Evolutionary conservation across 352 stramenopile genomes (phyloP).

Genomic region (Globisporangium cystogenes): DNA sequence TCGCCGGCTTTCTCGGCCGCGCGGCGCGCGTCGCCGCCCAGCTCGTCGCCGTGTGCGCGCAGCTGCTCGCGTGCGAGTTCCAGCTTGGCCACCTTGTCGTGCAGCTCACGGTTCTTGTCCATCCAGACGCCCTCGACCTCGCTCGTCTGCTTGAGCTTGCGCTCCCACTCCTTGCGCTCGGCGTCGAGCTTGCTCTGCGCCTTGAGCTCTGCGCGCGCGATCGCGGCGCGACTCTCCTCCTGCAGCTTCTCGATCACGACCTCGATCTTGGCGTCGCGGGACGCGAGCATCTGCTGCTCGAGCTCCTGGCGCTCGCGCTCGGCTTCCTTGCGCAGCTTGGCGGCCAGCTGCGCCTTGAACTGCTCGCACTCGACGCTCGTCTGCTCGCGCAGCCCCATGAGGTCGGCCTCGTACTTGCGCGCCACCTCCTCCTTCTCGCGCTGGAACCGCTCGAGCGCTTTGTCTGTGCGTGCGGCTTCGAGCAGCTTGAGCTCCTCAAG

Average conservation of each 20-base stretch:
- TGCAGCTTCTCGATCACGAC: slow-evolving; percentile 79
- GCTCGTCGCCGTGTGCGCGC: slow-evolving; percentile 37
- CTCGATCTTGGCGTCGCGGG: slow-evolving; percentile 76
- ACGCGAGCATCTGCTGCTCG: slow-evolving; percentile 63
- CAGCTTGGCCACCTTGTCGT: slow-evolving; percentile 56
- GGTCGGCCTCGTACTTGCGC: slow-evolving; percentile 54
- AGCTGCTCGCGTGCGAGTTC: slow-evolving; percentile 43
- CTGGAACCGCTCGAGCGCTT: slow-evolving; percentile 30
- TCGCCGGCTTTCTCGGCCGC: slow-evolving; percentile 45
- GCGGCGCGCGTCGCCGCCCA: slow-evolving; percentile 32
- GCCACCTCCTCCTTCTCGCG: slow-evolving; percentile 64
- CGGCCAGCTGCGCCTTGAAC: slow-evolving; percentile 46
- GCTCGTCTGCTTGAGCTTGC: slow-evolving; percentile 68
- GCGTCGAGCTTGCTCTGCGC: slow-evolving; percentile 42
- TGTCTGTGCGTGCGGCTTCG: slow-evolving; percentile 30
- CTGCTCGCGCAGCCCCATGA: slow-evolving; percentile 48
- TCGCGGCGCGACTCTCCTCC: slow-evolving; percentile 49
- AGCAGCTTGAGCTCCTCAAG: slow-evolving; percentile 54
- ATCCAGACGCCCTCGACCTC: slow-evolving; percentile 84
- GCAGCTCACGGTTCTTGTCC: slow-evolving; percentile 77
- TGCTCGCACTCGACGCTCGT: slow-evolving; percentile 56
- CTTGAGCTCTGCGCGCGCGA: slow-evolving; percentile 47
- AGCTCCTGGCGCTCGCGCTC: slow-evolving; percentile 52
- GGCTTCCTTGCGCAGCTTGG: slow-evolving; percentile 52
- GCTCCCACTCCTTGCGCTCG: slow-evolving; percentile 60